phyloP scores from a whole-genome alignment of 371 early-diverging fungal genomes.

The Apophysomyces sp. region DNA sequence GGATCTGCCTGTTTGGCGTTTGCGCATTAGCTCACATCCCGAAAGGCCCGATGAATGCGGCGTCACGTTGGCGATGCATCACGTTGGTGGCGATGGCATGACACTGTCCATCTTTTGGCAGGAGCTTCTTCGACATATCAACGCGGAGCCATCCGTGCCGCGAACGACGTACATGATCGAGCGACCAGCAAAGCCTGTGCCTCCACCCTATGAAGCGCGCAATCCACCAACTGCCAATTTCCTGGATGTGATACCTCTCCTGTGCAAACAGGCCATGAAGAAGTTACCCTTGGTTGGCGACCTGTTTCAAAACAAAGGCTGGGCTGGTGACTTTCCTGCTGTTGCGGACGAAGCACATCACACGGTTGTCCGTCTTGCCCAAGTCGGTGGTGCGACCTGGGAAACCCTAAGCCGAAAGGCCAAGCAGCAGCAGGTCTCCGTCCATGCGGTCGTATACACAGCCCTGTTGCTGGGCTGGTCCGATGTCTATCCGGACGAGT shows the following conservation, averaged over 20 bases:
- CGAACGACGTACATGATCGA: not conserved
- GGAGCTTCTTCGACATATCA: constrained; percentile 22
- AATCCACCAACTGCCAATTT: constrained; percentile 14
- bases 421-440: constrained; percentile 21
- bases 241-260: constrained; percentile 15
- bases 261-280: constrained; percentile 5
- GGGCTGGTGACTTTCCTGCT: constrained; percentile 34
- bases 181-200: not conserved
- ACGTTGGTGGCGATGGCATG: constrained; percentile 38
- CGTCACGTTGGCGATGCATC: constrained; percentile 21
- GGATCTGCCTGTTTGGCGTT: constrained; percentile 34
- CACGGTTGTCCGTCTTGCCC: constrained; percentile 12
- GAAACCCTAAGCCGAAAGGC: constrained; percentile 10
- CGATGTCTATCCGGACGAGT: constrained; percentile 16
- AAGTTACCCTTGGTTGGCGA: constrained; percentile 12
- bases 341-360: constrained; percentile 21
- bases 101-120: constrained; percentile 29
- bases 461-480: constrained; percentile 25
- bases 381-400: constrained; percentile 16
- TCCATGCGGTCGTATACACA: constrained; percentile 31
- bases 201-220: constrained; percentile 22
- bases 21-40: constrained; percentile 13
- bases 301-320: constrained; percentile 11
- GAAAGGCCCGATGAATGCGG: constrained; percentile 8
- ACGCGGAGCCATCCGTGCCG: not conserved